These are phyloP conservation scores for Clarireedia paspali DNA, from an alignment of 2,329 filamentous ascomycete genomes.

Conservation along the genomic window DNA sequence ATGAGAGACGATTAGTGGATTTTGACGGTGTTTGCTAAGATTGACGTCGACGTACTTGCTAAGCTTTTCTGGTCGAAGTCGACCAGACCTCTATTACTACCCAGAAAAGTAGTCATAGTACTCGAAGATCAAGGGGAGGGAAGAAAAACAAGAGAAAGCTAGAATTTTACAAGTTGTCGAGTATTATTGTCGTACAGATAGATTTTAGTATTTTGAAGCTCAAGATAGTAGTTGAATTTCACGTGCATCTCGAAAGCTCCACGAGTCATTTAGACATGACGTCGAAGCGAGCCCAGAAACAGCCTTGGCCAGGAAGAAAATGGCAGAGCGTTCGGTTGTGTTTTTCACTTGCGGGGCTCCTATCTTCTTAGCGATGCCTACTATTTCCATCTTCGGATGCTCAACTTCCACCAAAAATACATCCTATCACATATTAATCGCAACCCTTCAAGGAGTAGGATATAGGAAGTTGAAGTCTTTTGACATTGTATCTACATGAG, in stretches of 20 bases:
- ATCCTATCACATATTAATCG: too few relatives aligned
- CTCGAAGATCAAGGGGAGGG: neutral
- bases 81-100: constrained; percentile 33
- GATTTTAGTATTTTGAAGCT: neutral
- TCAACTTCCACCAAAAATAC: too few relatives aligned
- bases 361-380: too few relatives aligned
- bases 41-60: constrained; percentile 43
- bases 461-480: neutral
- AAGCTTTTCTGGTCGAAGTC: constrained; percentile 62
- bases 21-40: constrained; percentile 17
- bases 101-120: constrained; percentile 24
- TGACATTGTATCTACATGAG: neutral
- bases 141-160: neutral
- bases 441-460: neutral
- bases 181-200: neutral
- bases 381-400: too few relatives aligned
- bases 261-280: constrained; percentile 13
- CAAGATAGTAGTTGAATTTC: neutral
- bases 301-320: neutral
- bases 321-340: too few relatives aligned
- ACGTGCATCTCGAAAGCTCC: neutral
- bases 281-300: constrained; percentile 12
- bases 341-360: too few relatives aligned
- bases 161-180: neutral
- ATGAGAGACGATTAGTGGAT: constrained; percentile 9